phyloP scores from a whole-genome alignment of 2,329 filamentous ascomycete species.

The Neonectria punicea region DNA sequence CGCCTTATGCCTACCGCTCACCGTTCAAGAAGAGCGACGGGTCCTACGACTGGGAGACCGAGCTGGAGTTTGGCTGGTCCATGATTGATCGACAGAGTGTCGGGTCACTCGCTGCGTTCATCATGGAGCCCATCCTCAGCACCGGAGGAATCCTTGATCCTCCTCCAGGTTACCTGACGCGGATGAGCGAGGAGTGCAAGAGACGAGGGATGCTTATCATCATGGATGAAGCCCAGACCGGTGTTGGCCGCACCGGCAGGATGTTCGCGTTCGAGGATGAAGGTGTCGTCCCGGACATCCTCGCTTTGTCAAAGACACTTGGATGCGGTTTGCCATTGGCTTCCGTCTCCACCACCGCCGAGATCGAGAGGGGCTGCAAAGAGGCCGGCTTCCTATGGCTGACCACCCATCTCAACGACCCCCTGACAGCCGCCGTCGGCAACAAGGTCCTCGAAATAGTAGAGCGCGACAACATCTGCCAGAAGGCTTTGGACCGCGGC shows the following conservation, averaged over 20 bases:
- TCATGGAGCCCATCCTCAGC: slow-evolving; percentile 69
- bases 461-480: too few relatives aligned
- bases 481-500: too few relatives aligned
- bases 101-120: slow-evolving; percentile 70
- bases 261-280: slow-evolving; percentile 68
- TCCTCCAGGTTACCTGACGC: slow-evolving; percentile 28
- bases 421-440: too few relatives aligned
- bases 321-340: slow-evolving; percentile 53
- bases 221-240: slow-evolving; percentile 70
- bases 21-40: slow-evolving; percentile 68
- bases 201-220: slow-evolving; percentile 67
- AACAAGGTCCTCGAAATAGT: too few relatives aligned
- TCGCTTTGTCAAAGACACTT: slow-evolving; percentile 48
- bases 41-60: slow-evolving; percentile 72
- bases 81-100: slow-evolving; percentile 68
- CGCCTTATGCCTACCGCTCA: slow-evolving; percentile 70
- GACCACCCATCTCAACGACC: too few relatives aligned
- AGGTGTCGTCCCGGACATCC: slow-evolving; percentile 31
- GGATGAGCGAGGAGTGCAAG: slow-evolving; percentile 55
- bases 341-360: slow-evolving; percentile 59
- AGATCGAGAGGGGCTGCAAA: slow-evolving; percentile 58
- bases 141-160: slow-evolving; percentile 54
- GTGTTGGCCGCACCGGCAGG: slow-evolving; percentile 63
- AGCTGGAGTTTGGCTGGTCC: slow-evolving; percentile 71
- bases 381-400: slow-evolving; percentile 40